phyloP scores from a whole-genome alignment of 768 basidiomycete species.

The Tulasnella sp. region DNA sequence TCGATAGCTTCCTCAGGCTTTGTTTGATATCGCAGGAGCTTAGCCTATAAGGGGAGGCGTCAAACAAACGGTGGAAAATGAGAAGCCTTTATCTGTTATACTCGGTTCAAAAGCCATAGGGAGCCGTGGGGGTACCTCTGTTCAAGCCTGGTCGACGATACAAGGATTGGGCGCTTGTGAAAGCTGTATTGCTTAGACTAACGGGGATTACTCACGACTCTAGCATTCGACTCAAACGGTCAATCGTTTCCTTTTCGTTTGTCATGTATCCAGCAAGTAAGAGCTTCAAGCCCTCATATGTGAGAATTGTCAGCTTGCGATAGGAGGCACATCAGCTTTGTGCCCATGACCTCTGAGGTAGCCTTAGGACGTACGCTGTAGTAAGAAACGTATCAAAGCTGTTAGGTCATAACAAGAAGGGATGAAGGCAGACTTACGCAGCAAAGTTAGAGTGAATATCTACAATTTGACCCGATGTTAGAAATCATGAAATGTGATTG shows the following conservation, averaged over 20 bases:
- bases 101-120: constrained; percentile 64
- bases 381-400: not conserved
- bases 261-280: constrained; percentile 66
- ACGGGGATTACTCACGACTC: constrained; percentile 47
- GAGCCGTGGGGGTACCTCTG: constrained; percentile 52
- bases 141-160: constrained; percentile 32
- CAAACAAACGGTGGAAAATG: not conserved
- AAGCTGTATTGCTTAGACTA: no score
- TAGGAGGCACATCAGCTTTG: not conserved
- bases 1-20: constrained; percentile 55
- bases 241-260: constrained; percentile 50
- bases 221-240: constrained; percentile 52
- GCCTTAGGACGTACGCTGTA: constrained; percentile 40
- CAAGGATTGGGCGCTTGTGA: not conserved
- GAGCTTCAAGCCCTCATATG: constrained; percentile 61
- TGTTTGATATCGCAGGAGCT: constrained; percentile 59
- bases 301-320: constrained; percentile 53
- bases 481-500: not conserved
- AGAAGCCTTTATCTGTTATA: constrained; percentile 20
- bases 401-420: not conserved
- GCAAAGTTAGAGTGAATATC: constrained; percentile 72
- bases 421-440: constrained; percentile 36
- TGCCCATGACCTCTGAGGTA: not conserved
- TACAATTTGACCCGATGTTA: not conserved
- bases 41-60: constrained; percentile 37